Base-by-base conservation (phyloP, 805 yeast species). In the Tetrapisispora iriomotensis region DNA sequence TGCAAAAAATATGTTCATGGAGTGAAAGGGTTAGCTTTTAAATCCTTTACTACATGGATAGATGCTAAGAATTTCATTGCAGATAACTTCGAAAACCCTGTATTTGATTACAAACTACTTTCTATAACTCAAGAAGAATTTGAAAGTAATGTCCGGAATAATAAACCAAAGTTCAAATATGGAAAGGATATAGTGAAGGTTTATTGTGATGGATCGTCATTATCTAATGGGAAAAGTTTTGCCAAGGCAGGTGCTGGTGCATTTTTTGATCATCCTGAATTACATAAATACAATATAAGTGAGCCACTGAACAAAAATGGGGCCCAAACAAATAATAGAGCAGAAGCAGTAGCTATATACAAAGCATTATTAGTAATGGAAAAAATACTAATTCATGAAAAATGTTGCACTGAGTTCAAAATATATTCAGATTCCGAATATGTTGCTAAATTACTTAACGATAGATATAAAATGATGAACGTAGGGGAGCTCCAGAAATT, bases 131-230 rank as follows among this genome's bases (percentile, higher is more conserved):
- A 34, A 29, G 31, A 32, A 8, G 43, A 40, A 12, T 59, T 55
- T 37, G 35, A 20, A 6, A 14, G 32, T 6, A 36, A 35, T 9
- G 23, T 26, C 10, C 5, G 8, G n/a, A 17, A 27, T 9, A 20
- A 6, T 19, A 12, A 12, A 2, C 23, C 28, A n/a, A 3, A 27
- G n/a, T 28, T 19, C 14, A 13, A 8, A 28, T 28, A 20, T 10
- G 26, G 38, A 10, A 18, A 20, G 3, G 26, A 35, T 8, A 17
- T 14, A 12, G 28, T 35, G 8, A 22, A 35, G 19, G 60, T 85
- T 0, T 87, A 73, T 51, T 79, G 85, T 17, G 96, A 87, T 58
- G 96, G 96, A 0, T 82, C 94, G 0, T 67, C 79, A 0, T 62
- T 77, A 8, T 70, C 73, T 4, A 80, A 81, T 49, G 87, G 86